phyloP scores from a whole-genome alignment of 2,329 filamentous ascomycete species.

The Diaporthe ilicicola region DNA sequence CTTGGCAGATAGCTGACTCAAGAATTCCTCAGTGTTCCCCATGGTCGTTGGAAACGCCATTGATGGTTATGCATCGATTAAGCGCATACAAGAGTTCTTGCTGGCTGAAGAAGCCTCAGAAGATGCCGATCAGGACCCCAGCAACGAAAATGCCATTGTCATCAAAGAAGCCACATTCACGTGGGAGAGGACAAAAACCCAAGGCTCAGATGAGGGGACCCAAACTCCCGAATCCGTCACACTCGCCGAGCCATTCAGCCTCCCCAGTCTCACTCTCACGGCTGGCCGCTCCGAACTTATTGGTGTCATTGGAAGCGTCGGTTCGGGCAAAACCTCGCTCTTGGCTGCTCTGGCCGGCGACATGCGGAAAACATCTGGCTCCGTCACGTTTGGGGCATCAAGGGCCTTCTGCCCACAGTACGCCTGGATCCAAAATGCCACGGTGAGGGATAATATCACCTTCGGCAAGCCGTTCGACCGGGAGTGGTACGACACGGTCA shows the following conservation, averaged over 20 bases:
- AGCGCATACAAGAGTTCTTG: constrained; percentile 88
- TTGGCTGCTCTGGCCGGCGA: constrained; percentile 91
- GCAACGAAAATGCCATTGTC: constrained; percentile 74
- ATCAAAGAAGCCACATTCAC: constrained; percentile 81
- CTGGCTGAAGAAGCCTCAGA: constrained; percentile 86
- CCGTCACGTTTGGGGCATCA: constrained; percentile 78
- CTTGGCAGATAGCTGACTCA: no score
- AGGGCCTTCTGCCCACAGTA: constrained; percentile 95
- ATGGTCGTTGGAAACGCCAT: constrained; percentile 88
- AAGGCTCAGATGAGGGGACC: constrained; percentile 35
- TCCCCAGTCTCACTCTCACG: constrained; percentile 72
- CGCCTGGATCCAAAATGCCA: constrained; percentile 96
- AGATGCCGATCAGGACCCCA: constrained; percentile 64
- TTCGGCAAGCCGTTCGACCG: constrained; percentile 84
- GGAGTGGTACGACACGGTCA: constrained; percentile 83
- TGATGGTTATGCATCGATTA: constrained; percentile 86
- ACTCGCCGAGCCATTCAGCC: constrained; percentile 72
- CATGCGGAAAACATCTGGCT: constrained; percentile 84
- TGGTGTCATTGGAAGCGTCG: constrained; percentile 86
- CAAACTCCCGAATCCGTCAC: constrained; percentile 33
- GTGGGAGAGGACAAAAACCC: constrained; percentile 73
- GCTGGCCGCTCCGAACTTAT: constrained; percentile 80
- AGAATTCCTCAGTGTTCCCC: constrained; percentile 65
- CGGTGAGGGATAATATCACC: constrained; percentile 86
- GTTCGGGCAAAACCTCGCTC: constrained; percentile 89